Base-by-base conservation (phyloP, 202 grass and related monocot species). In the Digitaria exilis region DNA sequence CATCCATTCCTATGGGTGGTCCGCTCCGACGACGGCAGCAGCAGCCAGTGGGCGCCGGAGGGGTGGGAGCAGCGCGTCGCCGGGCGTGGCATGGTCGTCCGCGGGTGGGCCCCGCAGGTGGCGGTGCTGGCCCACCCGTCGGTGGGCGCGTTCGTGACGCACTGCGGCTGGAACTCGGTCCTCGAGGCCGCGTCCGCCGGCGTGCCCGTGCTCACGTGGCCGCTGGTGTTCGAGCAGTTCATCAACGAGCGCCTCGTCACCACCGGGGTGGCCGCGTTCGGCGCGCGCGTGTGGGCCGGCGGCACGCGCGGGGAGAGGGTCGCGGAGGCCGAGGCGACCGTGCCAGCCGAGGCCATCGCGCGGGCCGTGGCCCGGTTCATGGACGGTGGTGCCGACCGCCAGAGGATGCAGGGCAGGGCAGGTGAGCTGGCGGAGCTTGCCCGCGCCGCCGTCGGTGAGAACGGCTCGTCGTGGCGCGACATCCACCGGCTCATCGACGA, bases 211-310 rank as follows among this genome's bases (percentile, higher is more conserved):
- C 79, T 98, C 61, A 93, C 95, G 3, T 97, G 95, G 95, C 95
- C 95, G 22, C 82, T 95, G 21, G 92, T 92, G 78, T 94, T 92
- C 51, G 92, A 94, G 85, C 94, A 97, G 59, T 97, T 97, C 91
- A 92, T 94, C 85, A 95, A 94, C 73, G 95, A 97, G 82, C 75
- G 86, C 26, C 80, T 97, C 56, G 78, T 89, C 29, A 90, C 86
- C 29, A 90, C 86, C 28, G 88, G 94, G 57, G 90, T 97, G 35
- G 62, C 34, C 6, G 75, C 76, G 49, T 87, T 80, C 54, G 95
- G 92, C 3, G n/a, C 30, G 57, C 63, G 84, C 67, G 82, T 95
- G 42, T 90, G 90, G 90, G 95, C 83, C 24, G 86, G 85, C 11
- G 87, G 90, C 34, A 87, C 46, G 41, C 73, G 92, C 61, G 73